Conservation (phyloP, 2,329 filamentous ascomycete genomes). For the Myriosclerotinia curreyana region DNA sequence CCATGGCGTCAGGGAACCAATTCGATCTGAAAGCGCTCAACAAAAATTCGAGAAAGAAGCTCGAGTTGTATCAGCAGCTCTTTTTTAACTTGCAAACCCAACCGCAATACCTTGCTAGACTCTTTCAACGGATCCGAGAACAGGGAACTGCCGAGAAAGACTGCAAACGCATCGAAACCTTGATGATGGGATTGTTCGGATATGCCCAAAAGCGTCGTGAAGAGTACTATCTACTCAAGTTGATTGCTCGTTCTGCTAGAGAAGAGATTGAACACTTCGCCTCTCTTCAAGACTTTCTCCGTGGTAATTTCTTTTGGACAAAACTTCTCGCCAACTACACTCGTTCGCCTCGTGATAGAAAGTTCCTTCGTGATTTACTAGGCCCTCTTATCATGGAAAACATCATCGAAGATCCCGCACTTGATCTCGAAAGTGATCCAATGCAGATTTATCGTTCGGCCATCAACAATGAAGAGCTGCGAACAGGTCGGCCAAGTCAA, state of each 20-base stretch:
- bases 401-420: conserved; percentile 83
- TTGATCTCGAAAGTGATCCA: conserved; percentile 94
- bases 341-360: conserved; percentile 85
- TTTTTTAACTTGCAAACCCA: conserved; percentile 98
- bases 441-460: conserved; percentile 94
- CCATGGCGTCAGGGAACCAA: conserved; percentile 83
- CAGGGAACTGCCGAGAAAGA: conserved; percentile 86
- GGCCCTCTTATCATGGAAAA: conserved; percentile 85
- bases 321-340: conserved; percentile 85
- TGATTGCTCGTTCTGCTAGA: conserved; percentile 76
- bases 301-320: conserved; percentile 90
- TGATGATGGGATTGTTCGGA: conserved; percentile 95
- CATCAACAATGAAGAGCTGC: conserved; percentile 95
- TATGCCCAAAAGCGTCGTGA: conserved; percentile 96
- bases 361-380: conserved; percentile 83
- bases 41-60: conserved; percentile 91
- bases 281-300: conserved; percentile 77
- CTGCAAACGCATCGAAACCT: conserved; percentile 83
- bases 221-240: conserved; percentile 92
- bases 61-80: conserved; percentile 94
- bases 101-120: conserved; percentile 84
- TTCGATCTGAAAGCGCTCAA: conserved; percentile 97
- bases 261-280: conserved; percentile 78
- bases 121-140: conserved; percentile 82
- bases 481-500: conserved; percentile 79